Evolutionary conservation across 2,329 filamentous ascomycete genomes (phyloP), one percentile per base, ranked within the genome.

Genomic region (Endothia cerciana): DNA sequence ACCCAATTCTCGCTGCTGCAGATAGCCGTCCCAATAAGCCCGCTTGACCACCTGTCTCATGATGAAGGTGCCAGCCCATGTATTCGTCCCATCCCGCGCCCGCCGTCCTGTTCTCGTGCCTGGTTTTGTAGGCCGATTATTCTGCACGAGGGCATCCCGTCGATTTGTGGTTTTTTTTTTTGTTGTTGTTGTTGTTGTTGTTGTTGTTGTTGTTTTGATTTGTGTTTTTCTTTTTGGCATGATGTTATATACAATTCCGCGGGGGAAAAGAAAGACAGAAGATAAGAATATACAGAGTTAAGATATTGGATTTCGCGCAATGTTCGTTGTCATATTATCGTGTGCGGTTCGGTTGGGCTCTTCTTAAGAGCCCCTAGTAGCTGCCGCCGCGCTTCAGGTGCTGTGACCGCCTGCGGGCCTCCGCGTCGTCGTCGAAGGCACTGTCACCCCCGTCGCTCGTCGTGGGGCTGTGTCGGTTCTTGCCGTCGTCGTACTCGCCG

Each of bases 391-490:
- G 81, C 72, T 81, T 80, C 70, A 79, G 74, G 69, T 78, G 76
- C 63, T 71, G 72, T 25, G 69, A 38, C 33, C 77, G 76, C 56
- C 73, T 73, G 38, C 74, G 69, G 41, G 68, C 66, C 41, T 78
- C 75, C 15, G 80, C 70, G 47, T 82, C 81, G 62, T 83, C 81
- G 62, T 83, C 81, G 71, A 79, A 82, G 51, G 73, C 74, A 70
- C 77, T 78, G 56, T 75, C 77, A 64, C 83, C 83, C 41, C 78
- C 79, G 58, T 86, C 84, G 71, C 83, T 85, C 19, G 81, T 74
- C 13, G 78, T 76, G 41, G 74, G 72, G 68, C 74, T 77, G 55
- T 72, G 69, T 25, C 76, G 76, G 67, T 78, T 80, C 38, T 68
- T 68, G 49, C 57, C 63, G 55, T 71, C 70, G 30, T 77, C 78